A percentile compares a stretch with the other conserved stretches of the same genome.
phyloP scores from a whole-genome alignment of 1,284 basidiomycete genomes.

The Rhodotorula sp. region DNA sequence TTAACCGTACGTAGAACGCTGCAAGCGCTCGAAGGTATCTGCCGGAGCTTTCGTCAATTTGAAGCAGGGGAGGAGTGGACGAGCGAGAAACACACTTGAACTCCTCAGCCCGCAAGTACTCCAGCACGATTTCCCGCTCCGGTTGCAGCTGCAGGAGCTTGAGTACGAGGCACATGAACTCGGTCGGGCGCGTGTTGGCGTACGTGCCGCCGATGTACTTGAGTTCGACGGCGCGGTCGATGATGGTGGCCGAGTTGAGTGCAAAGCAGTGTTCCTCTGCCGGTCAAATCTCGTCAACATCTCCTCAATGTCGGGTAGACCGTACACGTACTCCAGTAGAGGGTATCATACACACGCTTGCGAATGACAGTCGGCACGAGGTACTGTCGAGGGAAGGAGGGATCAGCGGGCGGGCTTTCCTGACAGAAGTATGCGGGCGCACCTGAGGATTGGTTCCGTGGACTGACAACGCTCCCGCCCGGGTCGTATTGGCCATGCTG shows the following conservation, averaged over 20 bases:
- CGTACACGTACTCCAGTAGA: conserved; percentile 76
- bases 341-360: conserved; percentile 90
- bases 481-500: conserved; percentile 84
- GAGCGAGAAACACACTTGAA: conserved; percentile 75
- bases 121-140: conserved; percentile 90
- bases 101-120: conserved; percentile 91
- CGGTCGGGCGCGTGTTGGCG: conserved; percentile 80
- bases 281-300: background rate
- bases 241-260: conserved; percentile 75
- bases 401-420: background rate
- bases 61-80: no score
- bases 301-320: conserved; percentile 11
- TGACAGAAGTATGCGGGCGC: conserved; percentile 15
- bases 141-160: conserved; percentile 97
- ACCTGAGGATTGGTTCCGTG: conserved; percentile 95
- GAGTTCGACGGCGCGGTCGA: conserved; percentile 84
- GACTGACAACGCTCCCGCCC: conserved; percentile 68
- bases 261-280: conserved; percentile 46
- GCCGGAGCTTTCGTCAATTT: background rate
- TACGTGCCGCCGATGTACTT: conserved; percentile 88
- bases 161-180: conserved; percentile 84
- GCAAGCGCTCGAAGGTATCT: conserved; percentile 93
- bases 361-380: conserved; percentile 96
- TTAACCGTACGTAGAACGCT: conserved; percentile 91
- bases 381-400: conserved; percentile 58